Evolutionary conservation across 352 stramenopile genomes (phyloP), one percentile per base, ranked within the genome.

Genomic region (Globisporangium ultimum): DNA sequence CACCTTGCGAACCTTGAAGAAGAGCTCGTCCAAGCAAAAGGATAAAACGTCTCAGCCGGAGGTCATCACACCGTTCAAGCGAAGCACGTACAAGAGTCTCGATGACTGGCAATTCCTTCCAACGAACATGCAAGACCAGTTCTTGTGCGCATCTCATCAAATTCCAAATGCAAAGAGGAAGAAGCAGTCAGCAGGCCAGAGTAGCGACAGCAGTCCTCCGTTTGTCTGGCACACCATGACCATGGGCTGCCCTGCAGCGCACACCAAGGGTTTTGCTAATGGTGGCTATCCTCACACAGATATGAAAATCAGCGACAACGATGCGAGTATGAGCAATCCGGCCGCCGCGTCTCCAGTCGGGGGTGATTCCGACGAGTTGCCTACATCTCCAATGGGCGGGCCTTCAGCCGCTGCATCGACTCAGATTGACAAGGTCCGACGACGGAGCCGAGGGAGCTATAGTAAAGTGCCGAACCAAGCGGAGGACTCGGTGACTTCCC

Each of bases 71-170:
- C 80, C 82, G 13, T 95, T 95, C 70, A 92, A 92, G 66, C 78
- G 81, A 45, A 95, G 85, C 70, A 93, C 84, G 56, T 91, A 80
- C 75, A 92, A 93, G 55, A 88, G 72, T 38, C 63, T 90, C 13
- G 80, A 89, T 17, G 51, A 85, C 28, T 95, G 85, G 85, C 80
- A 92, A 54, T 89, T 84, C 45, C 38, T 95, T 13, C 76, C 85
- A 0, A 95, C 85, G 17, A 95, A 95, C 68, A 90, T 95, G 81
- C 85, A 95, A 64, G 73, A 92, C 55, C 83, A 92, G 63, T 92
- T 89, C 53, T 57, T 92, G 1, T 86, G 70, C 58, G 76, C 76
- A 43, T 71, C 78, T 51, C 74, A 85, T 24, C 74, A 80, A 5
- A 58, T 65, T 20, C 52, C 55, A 18, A 45, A 45, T n/a, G 40